A percentile compares a stretch with the other conserved stretches of the same genome.
Conservation (phyloP, 129 eudicot species). For the Heracleum sosnowskyi region DNA sequence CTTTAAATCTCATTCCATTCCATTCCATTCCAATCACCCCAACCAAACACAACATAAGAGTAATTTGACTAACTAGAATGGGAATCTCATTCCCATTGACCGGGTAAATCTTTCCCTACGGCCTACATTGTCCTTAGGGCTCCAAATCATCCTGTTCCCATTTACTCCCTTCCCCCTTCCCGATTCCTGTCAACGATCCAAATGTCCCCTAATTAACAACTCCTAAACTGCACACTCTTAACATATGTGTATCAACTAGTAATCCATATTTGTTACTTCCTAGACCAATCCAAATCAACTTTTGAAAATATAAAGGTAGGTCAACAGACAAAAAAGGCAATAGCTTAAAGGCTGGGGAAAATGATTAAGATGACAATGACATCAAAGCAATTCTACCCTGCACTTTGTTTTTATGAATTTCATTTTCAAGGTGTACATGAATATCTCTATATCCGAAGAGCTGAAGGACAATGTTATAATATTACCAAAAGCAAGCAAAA, state of each 20-base stretch:
- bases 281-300: not conserved
- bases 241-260: not conserved
- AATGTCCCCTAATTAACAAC: not conserved
- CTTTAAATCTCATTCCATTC: too few relatives aligned
- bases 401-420: not conserved
- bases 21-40: too few relatives aligned
- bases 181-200: not conserved
- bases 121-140: not conserved
- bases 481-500: not conserved
- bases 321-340: not conserved
- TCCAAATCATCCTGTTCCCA: not conserved
- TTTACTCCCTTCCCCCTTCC: not conserved
- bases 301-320: not conserved
- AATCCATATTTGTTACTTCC: not conserved
- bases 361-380: not conserved
- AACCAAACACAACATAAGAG: too few relatives aligned
- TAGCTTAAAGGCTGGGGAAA: not conserved
- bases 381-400: not conserved
- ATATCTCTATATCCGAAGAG: not conserved
- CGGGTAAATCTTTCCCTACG: not conserved
- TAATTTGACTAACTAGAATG: not conserved
- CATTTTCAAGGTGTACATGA: not conserved
- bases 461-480: not conserved
- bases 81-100: not conserved
- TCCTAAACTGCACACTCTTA: not conserved